phyloP scores from a whole-genome alignment of 202 grass and related monocot species.

The Carex arenaria region DNA sequence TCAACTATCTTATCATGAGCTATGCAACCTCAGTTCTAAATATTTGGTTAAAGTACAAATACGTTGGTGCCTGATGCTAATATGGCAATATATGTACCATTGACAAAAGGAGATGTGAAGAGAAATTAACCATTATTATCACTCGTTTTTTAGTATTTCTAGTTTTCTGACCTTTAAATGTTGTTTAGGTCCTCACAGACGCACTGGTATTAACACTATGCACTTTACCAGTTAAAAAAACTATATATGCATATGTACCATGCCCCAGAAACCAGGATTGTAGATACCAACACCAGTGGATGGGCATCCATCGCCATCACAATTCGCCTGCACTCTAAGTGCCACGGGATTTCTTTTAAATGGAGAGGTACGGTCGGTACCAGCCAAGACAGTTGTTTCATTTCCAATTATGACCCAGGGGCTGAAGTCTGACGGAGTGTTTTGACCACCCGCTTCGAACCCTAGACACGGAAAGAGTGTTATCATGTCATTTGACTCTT shows the following conservation, averaged over 20 bases:
- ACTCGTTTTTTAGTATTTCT: background rate
- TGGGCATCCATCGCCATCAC: conserved; percentile 61
- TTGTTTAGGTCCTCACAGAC: background rate
- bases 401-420: conserved; percentile 80
- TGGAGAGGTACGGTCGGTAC: conserved; percentile 56
- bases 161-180: background rate
- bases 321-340: conserved; percentile 72
- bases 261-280: conserved; percentile 95
- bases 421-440: conserved; percentile 90
- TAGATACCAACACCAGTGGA: conserved; percentile 75
- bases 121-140: background rate
- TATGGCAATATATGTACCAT: background rate
- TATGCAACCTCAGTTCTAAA: background rate
- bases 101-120: background rate
- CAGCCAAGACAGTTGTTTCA: conserved; percentile 54
- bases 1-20: background rate
- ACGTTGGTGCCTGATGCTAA: background rate
- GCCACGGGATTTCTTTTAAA: conserved; percentile 68
- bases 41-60: background rate
- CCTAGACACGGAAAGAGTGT: conserved; percentile 30
- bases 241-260: conserved; percentile 37
- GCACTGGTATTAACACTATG: background rate
- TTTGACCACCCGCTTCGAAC: conserved; percentile 83
- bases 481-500: background rate
- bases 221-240: background rate